Evolutionary conservation across 2,329 filamentous ascomycete genomes (phyloP).

Genomic region (Trichoderma cornu-damae): DNA sequence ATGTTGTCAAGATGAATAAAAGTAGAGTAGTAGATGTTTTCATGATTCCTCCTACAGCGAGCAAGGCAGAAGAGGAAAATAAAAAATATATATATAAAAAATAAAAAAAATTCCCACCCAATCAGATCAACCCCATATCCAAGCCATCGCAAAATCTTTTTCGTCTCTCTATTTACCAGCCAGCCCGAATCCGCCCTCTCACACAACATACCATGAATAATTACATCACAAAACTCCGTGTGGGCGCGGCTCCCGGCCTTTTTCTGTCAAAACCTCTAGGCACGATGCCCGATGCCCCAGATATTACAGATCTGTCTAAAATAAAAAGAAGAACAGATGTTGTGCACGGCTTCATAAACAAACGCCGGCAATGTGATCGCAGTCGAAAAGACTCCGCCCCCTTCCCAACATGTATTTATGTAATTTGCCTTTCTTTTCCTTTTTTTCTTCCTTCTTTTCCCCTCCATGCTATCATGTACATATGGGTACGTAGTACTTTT

Average conservation of each 20-base stretch:
- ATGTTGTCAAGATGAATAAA: neutral
- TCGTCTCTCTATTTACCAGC: neutral
- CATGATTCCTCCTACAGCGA: neutral
- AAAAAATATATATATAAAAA: too few species aligned
- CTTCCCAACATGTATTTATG: neutral
- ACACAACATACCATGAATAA: neutral
- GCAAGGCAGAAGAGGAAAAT: too few species aligned
- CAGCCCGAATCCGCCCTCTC: neutral
- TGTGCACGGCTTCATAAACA: constrained; percentile 9
- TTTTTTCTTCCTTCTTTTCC: neutral
- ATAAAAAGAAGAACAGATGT: neutral
- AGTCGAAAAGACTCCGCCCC: constrained; percentile 1
- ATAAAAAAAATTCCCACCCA: neutral
- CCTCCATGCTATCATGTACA: neutral
- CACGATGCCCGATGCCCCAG: constrained; percentile 4
- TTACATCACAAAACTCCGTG: neutral
- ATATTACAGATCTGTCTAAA: constrained; percentile 6
- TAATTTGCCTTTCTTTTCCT: neutral
- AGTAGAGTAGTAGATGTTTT: neutral
- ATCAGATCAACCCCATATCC: constrained; percentile 3
- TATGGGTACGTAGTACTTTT: too few species aligned
- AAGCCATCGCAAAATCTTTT: neutral
- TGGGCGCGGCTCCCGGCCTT: neutral
- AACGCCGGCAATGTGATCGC: constrained; percentile 13
- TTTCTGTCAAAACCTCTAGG: constrained; percentile 7